Conservation (phyloP, 2,329 filamentous ascomycete species). For the Exophiala phaeomuriformis region DNA sequence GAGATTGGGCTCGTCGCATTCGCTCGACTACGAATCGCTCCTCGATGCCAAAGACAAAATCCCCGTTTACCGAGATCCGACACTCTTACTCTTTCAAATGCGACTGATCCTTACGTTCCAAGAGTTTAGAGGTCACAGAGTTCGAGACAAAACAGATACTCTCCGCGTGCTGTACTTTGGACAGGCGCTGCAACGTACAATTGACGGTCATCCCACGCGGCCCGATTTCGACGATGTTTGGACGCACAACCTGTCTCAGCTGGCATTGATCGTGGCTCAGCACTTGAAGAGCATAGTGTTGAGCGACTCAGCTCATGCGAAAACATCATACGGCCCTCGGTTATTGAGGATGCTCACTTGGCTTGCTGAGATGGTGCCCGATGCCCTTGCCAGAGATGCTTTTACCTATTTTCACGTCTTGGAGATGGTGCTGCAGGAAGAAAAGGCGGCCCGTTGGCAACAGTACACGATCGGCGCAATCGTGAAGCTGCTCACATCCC, state of each 20-base stretch:
- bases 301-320: not conserved
- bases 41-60: slow-evolving; percentile 30
- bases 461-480: slow-evolving; percentile 4
- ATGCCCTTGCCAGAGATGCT: slow-evolving; percentile 23
- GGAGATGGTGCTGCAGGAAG: slow-evolving; percentile 2
- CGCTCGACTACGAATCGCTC: slow-evolving; percentile 16
- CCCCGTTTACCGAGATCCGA: slow-evolving; percentile 31
- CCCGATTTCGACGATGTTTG: slow-evolving; percentile 8
- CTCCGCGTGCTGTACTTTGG: slow-evolving; percentile 41
- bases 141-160: slow-evolving; percentile 39
- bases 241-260: slow-evolving; percentile 5
- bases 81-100: slow-evolving; percentile 46
- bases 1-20: slow-evolving; percentile 5
- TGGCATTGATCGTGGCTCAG: slow-evolving; percentile 11
- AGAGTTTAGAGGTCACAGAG: slow-evolving; percentile 14
- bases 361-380: slow-evolving; percentile 39
- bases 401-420: slow-evolving; percentile 15
- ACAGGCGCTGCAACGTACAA: slow-evolving; percentile 31
- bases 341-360: slow-evolving; percentile 18
- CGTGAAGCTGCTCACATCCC: slow-evolving; percentile 10
- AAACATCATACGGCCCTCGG: slow-evolving; percentile 7
- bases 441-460: slow-evolving; percentile 5
- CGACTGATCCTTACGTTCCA: slow-evolving; percentile 61
- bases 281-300: slow-evolving; percentile 15
- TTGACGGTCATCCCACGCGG: not conserved